Conservation (phyloP, 2,329 filamentous ascomycete species). For the Colletotrichum echinochloae region DNA sequence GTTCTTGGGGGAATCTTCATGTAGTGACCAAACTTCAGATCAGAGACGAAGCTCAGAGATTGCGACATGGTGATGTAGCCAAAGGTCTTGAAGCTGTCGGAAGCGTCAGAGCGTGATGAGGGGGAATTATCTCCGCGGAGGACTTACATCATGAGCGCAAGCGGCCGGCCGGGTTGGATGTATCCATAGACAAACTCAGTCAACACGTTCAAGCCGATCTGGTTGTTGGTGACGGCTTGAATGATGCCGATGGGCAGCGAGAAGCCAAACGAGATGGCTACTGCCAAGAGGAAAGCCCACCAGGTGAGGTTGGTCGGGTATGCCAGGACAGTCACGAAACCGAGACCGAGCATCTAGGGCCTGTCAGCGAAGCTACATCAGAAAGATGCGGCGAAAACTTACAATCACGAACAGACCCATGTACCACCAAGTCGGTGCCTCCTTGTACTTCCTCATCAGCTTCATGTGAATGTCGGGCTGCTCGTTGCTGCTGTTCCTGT, state of each 20-base stretch:
- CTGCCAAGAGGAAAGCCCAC: constrained; percentile 78
- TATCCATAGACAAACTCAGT: constrained; percentile 82
- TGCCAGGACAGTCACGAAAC: constrained; percentile 65
- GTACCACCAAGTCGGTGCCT: constrained; percentile 75
- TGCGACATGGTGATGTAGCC: constrained; percentile 75
- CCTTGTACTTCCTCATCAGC: constrained; percentile 71
- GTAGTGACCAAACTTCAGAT: constrained; percentile 79
- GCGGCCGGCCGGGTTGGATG: constrained; percentile 77
- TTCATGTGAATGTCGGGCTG: constrained; percentile 74
- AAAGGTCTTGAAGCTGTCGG: constrained; percentile 69
- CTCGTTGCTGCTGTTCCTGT: constrained; percentile 68
- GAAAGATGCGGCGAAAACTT: constrained; percentile 44
- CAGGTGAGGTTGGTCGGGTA: constrained; percentile 77
- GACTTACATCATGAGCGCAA: constrained; percentile 78
- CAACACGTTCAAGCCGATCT: constrained; percentile 80
- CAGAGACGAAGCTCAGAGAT: constrained; percentile 72
- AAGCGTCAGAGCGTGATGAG: constrained; percentile 39
- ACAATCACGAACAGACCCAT: constrained; percentile 67
- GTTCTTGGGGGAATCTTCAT: constrained; percentile 77
- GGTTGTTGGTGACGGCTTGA: constrained; percentile 76
- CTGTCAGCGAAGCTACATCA: constrained; percentile 31
- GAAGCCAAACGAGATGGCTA: constrained; percentile 73
- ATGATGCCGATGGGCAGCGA: constrained; percentile 77
- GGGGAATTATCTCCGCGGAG: neutral
- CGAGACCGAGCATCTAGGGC: constrained; percentile 63